A percentile compares a stretch with the other conserved stretches of the same genome.
Conservation (phyloP, 257 asterid species). For the Solanum bukasovii region DNA sequence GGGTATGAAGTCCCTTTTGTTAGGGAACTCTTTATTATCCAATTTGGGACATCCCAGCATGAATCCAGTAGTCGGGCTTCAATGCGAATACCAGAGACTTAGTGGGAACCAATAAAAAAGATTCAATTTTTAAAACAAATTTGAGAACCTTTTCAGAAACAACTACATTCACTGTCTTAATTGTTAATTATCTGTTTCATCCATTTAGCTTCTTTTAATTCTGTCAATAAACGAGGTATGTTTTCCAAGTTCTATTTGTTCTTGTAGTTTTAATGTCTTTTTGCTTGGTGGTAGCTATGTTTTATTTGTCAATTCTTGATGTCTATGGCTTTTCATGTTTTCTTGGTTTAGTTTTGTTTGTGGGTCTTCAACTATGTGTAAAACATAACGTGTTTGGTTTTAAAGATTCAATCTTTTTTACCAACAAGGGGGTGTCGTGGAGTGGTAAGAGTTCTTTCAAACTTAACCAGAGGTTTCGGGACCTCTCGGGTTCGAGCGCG, state of each 20-base stretch:
- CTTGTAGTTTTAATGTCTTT: neutral
- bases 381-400: neutral
- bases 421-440: neutral
- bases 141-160: neutral
- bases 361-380: neutral
- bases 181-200: neutral
- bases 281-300: neutral
- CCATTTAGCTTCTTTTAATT: neutral
- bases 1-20: neutral
- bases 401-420: neutral
- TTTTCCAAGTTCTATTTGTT: neutral
- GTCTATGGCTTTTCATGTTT: neutral
- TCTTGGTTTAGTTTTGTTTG: neutral
- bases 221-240: neutral
- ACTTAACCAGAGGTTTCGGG: neutral
- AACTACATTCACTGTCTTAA: neutral
- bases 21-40: neutral
- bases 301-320: neutral
- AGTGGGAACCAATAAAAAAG: neutral
- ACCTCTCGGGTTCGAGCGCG: neutral
- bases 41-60: neutral
- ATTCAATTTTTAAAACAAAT: neutral
- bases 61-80: neutral
- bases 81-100: fast-evolving
- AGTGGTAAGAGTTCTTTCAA: neutral